phyloP scores from a whole-genome alignment of 495 filamentous ascomycete species.

The Immersiella caudata region DNA sequence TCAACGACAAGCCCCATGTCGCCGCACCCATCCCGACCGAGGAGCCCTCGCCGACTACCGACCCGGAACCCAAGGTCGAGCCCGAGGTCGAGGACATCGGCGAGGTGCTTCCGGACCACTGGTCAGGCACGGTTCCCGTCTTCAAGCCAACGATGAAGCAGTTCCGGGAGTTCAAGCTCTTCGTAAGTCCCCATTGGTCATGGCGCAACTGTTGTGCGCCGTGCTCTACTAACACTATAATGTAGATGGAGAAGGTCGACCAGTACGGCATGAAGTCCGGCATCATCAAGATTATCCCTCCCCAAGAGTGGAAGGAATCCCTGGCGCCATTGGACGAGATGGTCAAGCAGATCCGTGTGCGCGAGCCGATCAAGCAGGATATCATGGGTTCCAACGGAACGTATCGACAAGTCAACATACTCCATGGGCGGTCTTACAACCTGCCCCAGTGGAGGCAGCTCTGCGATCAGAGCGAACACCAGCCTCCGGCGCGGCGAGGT shows the following conservation, averaged over 20 bases:
- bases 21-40: conserved; percentile 16
- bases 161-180: conserved; percentile 87
- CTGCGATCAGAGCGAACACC: conserved; percentile 90
- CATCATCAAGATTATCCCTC: conserved; percentile 93
- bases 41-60: conserved; percentile 13
- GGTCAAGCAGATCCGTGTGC: conserved; percentile 88
- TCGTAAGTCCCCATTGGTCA: conserved; percentile 50
- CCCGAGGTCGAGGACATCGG: conserved; percentile 68
- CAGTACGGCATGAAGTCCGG: conserved; percentile 96
- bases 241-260: conserved; percentile 76
- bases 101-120: conserved; percentile 80
- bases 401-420: conserved; percentile 93
- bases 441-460: conserved; percentile 92
- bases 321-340: conserved; percentile 78
- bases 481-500: conserved; percentile 91
- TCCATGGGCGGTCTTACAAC: conserved; percentile 94
- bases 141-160: conserved; percentile 96
- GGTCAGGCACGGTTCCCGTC: conserved; percentile 87
- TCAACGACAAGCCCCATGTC: conserved; percentile 27
- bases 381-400: conserved; percentile 92
- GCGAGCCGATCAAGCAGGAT: conserved; percentile 96
- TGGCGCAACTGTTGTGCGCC: neutral
- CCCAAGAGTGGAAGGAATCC: conserved; percentile 86
- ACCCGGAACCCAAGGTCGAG: conserved; percentile 20
- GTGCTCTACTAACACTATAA: conserved; percentile 24